These are phyloP conservation scores for Syzygium oleosum DNA, from an alignment of 345 rosid genomes.

Conservation along the genomic window DNA sequence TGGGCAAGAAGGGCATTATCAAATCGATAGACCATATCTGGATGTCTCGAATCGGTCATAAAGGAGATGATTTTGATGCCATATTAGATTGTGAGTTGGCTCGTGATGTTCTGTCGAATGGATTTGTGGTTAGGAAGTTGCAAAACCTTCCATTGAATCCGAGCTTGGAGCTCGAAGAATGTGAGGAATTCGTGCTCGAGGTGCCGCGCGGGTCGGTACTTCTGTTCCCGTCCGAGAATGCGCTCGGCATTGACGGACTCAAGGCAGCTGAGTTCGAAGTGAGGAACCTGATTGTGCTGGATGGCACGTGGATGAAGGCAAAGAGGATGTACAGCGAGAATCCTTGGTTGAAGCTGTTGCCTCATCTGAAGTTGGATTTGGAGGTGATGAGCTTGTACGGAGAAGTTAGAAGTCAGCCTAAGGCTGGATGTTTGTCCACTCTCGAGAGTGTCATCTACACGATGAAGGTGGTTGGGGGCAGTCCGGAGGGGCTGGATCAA, in stretches of 20 bases:
- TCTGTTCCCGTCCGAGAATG: conserved; percentile 54
- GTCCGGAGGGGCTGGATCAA: conserved; percentile 37
- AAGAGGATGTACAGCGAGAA: conserved; percentile 69
- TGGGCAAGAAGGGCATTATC: conserved; percentile 38
- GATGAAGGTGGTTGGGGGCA: conserved; percentile 49
- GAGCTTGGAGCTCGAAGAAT: conserved; percentile 27
- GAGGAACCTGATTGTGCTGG: conserved; percentile 70
- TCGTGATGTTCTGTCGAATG: conserved; percentile 39
- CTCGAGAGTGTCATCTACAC: conserved; percentile 72
- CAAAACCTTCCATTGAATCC: conserved; percentile 7
- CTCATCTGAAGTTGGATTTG: conserved; percentile 62
- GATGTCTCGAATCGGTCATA: conserved; percentile 3
- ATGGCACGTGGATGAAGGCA: conserved; percentile 89
- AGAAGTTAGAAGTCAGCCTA: conserved; percentile 76
- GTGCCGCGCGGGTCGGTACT: conserved; percentile 58
- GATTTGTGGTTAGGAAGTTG: conserved; percentile 50
- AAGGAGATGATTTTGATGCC: conserved; percentile 21
- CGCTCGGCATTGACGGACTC: conserved; percentile 36
- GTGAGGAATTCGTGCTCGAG: conserved; percentile 41
- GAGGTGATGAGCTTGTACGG: conserved; percentile 50
- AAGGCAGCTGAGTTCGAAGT: conserved; percentile 28
- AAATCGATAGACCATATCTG: conserved; percentile 12
- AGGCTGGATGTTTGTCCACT: conserved; percentile 65
- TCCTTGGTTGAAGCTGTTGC: conserved; percentile 81
- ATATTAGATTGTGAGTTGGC: conserved; percentile 30